Evolutionary conservation across 306 rosid genomes (phyloP), one percentile per base, ranked within the genome.

Genomic region (Hippophae gyantsensis): DNA sequence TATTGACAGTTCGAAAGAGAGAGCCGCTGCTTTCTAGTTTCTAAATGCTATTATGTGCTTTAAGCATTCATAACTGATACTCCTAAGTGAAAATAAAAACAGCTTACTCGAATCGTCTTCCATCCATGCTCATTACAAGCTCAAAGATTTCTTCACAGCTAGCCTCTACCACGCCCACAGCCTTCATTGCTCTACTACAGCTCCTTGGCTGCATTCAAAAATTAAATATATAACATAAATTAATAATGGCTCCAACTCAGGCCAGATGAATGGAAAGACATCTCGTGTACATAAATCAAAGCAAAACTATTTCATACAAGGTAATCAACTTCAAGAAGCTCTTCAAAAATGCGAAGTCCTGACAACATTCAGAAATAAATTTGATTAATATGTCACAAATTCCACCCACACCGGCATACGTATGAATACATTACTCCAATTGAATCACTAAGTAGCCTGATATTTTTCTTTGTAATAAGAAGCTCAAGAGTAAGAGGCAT

Each of bases 51-150:
- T 13, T 5, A 13, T 12, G 12, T 4, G 23, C 72, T 56, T 61
- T 56, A 40, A 10, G 2, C 58, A 58, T 13, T 45, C 23, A 18
- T 18, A 18, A 18, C 23, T 18, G 23, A 18, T 18, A 68, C 48
- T 61, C 23, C 72, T 38, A 45, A 27, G 56, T 51, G 74, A 72
- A 54, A 61, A 68, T 78, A 74, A 54, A 77, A 83, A 92, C 79
- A 92, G 23, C 99, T 84, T 88, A 92, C 99, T 92, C 95, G 82
- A 92, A 92, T 84, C 99, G 99, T 43, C 85, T 86, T 76, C 86
- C 94, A 69, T 92, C 99, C 99, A 92, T 92, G 93, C 99, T 86
- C 99, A 92, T 92, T 59, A 92, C 85, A 77, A 92, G 97, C 82
- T 86, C 97, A 74, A 92, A 92, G 76, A 88, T 77, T 75, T 92